Base-by-base conservation (phyloP, 257 asterid genomes). In the Ehretia macrophylla region DNA sequence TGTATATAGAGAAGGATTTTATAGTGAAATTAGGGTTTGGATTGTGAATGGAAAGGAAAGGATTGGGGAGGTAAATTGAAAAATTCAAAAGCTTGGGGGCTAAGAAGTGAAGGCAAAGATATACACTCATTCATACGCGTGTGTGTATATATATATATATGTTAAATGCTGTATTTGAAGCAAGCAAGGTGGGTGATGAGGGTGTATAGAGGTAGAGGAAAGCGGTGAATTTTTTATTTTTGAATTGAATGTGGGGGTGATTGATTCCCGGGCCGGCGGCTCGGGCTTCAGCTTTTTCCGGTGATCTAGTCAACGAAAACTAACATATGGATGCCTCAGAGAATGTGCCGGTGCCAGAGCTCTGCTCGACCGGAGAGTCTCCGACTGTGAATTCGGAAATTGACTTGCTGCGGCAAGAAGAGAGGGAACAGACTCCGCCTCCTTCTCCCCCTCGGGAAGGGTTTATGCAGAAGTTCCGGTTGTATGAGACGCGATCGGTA, bases 191-290 rank as follows among this genome's bases (percentile, higher is more conserved):
- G 35, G 47, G 47, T 42, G 47, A 42, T 42, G 47, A 42, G 47
- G 47, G 47, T 42, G 16, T 10, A 10, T 10, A 42, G 47, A 42
- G 47, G 16, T 3, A 42, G 47, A 42, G 47, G 47, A 42, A 42
- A 42, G 47, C 16, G 12, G 3, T 42, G 16, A 42, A 2, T 4
- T 10, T 42, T 42, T 10, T n/a, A n/a, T n/a, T 42, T 22, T 67
- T 71, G 14, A 42, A 42, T 81, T 77, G 80, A 80, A 42, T 85
- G 96, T 75, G 72, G 79, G 90, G 78, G 84, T 85, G 85, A 79
- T 85, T 85, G 86, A 65, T 79, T 83, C 95, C 96, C 93, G 93
- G 77, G 97, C 96, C 85, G 44, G 83, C 65, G 79, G 96, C 95
- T 85, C 90, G 95, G 95, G 47, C 47, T 42, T 42, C 12, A 42